Evolutionary conservation across 352 stramenopile genomes (phyloP).

Genomic region (Globisporangium parvum): DNA sequence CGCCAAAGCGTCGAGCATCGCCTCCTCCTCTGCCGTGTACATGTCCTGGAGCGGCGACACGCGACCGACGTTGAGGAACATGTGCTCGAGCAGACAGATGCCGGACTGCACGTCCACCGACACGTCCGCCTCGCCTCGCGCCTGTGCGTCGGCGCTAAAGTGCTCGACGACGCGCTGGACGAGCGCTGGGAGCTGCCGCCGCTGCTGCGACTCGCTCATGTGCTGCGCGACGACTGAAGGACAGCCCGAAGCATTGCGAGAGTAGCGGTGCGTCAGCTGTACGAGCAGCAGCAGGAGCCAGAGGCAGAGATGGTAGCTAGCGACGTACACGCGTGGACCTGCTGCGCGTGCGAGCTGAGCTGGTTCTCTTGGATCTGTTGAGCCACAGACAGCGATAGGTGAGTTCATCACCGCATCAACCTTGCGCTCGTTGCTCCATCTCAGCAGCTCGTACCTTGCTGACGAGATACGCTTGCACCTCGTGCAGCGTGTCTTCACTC

Average conservation of each 20-base stretch:
- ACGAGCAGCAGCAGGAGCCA: no score
- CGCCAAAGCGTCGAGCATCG: slow-evolving; percentile 53
- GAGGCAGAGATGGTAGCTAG: no score
- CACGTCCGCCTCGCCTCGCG: slow-evolving; percentile 27
- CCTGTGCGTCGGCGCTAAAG: slow-evolving; percentile 23
- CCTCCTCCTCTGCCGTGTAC: slow-evolving; percentile 72
- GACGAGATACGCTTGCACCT: slow-evolving; percentile 30
- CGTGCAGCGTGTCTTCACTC: slow-evolving; percentile 16
- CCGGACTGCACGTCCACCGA: slow-evolving; percentile 62
- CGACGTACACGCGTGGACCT: slow-evolving; percentile 51
- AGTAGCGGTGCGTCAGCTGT: not conserved
- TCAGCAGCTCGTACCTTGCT: slow-evolving; percentile 19
- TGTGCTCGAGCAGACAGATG: slow-evolving; percentile 61
- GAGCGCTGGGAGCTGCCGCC: slow-evolving; percentile 30
- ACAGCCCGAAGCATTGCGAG: not conserved
- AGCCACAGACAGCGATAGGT: not conserved
- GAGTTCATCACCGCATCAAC: not conserved
- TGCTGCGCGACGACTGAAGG: slow-evolving; percentile 24
- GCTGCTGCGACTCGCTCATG: slow-evolving; percentile 35
- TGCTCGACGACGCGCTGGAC: slow-evolving; percentile 29
- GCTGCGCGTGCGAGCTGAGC: slow-evolving; percentile 37
- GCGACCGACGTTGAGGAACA: slow-evolving; percentile 46
- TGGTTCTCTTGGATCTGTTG: slow-evolving; percentile 44
- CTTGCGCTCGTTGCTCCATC: not conserved
- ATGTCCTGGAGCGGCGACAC: slow-evolving; percentile 63